These are phyloP conservation scores for Gracilaria domingensis DNA, from an alignment of 23 red algal species.

Conservation along the genomic window DNA sequence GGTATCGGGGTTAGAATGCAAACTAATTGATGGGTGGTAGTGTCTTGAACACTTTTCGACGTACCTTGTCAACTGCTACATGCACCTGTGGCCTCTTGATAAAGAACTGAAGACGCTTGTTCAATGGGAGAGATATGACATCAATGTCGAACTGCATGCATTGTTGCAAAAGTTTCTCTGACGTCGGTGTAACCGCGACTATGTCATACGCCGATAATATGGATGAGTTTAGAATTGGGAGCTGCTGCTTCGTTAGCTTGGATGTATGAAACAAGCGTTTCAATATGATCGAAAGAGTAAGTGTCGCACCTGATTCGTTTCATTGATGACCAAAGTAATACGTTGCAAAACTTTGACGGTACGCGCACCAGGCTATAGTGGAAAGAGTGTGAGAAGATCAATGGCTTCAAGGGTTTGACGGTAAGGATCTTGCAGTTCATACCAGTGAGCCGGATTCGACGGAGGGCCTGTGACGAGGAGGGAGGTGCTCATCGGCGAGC, in stretches of 20 bases:
- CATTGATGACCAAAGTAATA: conserved; percentile 42
- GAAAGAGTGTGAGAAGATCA: conserved; percentile 14
- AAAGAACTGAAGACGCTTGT: conserved; percentile 41
- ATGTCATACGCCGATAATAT: conserved; percentile 65
- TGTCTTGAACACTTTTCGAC: neutral
- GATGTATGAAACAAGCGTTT: neutral
- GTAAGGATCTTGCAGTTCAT: neutral
- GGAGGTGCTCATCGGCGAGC: conserved; percentile 40
- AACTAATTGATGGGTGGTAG: too few species aligned
- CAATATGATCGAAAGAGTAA: neutral
- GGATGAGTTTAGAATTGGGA: conserved; percentile 50
- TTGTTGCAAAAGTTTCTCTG: conserved; percentile 87
- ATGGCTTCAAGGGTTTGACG: neutral
- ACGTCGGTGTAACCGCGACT: conserved; percentile 69
- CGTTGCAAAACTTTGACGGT: conserved; percentile 50
- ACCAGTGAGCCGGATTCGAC: neutral
- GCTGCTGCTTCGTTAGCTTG: conserved; percentile 35
- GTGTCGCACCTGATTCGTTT: conserved; percentile 35
- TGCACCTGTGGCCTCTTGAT: conserved; percentile 77
- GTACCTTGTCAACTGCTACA: conserved; percentile 80
- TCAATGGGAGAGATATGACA: conserved; percentile 61
- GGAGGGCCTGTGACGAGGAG: conserved; percentile 6
- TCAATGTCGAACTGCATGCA: conserved; percentile 87
- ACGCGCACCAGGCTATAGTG: neutral
- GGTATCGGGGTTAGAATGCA: neutral